Conservation (phyloP, 2,329 filamentous ascomycete genomes). For the Aspergillus brasiliensis region DNA sequence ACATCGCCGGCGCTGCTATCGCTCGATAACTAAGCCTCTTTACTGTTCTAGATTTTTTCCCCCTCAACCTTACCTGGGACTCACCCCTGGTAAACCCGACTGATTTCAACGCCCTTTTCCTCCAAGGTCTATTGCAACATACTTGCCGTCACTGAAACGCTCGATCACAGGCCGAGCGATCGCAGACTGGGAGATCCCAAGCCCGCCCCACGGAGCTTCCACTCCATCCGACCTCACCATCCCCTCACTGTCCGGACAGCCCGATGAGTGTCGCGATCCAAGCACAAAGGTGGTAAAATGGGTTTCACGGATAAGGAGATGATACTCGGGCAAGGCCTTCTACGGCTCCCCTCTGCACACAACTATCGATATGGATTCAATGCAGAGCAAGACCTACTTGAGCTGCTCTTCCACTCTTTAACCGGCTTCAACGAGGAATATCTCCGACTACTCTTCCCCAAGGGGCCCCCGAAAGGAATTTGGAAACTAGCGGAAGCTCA, state of each 20-base stretch:
- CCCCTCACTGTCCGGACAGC: constrained; percentile 13
- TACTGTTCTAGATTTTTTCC: constrained; percentile 10
- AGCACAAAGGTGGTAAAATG: constrained; percentile 31
- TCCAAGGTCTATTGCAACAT: not conserved
- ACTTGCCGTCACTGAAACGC: not conserved
- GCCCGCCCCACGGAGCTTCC: constrained; percentile 16
- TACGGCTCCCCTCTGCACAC: constrained; percentile 72
- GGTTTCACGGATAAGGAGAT: constrained; percentile 64
- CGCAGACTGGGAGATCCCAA: not conserved
- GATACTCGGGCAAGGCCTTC: constrained; percentile 80
- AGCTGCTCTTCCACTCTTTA: constrained; percentile 83
- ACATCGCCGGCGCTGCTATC: constrained; percentile 17
- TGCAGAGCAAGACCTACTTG: constrained; percentile 71
- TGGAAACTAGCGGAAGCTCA: constrained; percentile 86
- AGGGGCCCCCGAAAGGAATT: constrained; percentile 63
- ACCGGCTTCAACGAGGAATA: constrained; percentile 74
- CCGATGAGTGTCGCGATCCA: constrained; percentile 29
- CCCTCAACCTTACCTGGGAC: not conserved
- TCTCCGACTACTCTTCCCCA: constrained; percentile 78
- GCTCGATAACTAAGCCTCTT: constrained; percentile 18
- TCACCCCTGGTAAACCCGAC: not conserved
- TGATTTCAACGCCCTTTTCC: not conserved
- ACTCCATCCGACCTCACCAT: constrained; percentile 2
- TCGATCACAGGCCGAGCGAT: not conserved
- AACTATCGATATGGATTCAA: constrained; percentile 73